Conservation (phyloP, 345 rosid species). For the Lepidium sativum region DNA sequence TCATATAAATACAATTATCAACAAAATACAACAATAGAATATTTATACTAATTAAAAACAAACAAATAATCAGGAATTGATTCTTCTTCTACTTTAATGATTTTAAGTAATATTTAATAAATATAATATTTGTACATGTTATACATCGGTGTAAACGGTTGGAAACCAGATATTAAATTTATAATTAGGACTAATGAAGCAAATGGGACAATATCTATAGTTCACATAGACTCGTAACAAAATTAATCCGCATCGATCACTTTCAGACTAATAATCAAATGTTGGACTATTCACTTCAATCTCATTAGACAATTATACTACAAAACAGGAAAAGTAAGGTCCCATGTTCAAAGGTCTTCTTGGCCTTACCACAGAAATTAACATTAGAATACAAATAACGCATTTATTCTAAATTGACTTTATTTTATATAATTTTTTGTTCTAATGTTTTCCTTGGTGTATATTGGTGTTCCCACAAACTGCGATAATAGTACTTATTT, state of each 20-base stretch:
- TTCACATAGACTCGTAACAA: constrained; percentile 2
- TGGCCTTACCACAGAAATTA: not conserved
- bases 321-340: constrained; percentile 2
- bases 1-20: not conserved
- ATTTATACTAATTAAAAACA: not conserved
- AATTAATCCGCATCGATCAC: not conserved
- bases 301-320: not conserved
- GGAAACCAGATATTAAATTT: not conserved
- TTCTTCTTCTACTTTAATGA: too few species aligned
- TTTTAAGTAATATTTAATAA: too few species aligned
- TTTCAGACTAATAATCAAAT: constrained; percentile 16
- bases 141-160: not conserved
- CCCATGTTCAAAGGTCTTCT: constrained; percentile 1
- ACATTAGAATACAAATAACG: constrained; percentile 16
- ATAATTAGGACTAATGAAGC: not conserved
- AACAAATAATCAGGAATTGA: too few species aligned
- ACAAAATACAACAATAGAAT: not conserved
- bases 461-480: too few species aligned
- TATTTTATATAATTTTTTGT: not conserved
- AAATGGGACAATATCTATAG: not conserved
- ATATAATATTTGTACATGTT: not conserved
- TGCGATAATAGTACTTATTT: too few species aligned
- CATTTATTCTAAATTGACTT: constrained; percentile 19
- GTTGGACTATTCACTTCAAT: constrained; percentile 2
- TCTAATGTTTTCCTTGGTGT: too few species aligned